Evolutionary conservation across 176 grass and related monocot species (phyloP).

Genomic region (sorghum (Sorghum bicolor)): DNA sequence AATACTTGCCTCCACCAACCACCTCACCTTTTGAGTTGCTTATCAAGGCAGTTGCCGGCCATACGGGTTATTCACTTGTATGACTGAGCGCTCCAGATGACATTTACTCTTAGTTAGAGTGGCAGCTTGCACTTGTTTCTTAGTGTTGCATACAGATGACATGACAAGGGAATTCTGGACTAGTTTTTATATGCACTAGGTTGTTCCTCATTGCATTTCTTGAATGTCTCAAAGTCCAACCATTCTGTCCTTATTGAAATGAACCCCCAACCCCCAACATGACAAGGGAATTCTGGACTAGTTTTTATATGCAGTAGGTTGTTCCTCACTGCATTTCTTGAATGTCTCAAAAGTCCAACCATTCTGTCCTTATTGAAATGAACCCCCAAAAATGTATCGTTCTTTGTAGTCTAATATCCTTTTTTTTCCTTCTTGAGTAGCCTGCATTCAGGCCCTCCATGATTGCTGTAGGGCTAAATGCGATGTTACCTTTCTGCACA

Average conservation of each 20-base stretch:
- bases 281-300: neutral
- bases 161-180: neutral
- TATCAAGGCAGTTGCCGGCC: neutral
- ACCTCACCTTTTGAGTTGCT: neutral
- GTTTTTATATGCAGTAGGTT: neutral
- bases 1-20: neutral
- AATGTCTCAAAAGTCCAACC: neutral
- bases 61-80: neutral
- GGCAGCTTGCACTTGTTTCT: neutral
- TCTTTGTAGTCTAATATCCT: no score
- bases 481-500: conserved; percentile 48
- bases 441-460: no score
- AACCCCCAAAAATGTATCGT: no score
- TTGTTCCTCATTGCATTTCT: neutral
- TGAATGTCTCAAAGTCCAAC: neutral
- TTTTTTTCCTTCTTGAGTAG: no score
- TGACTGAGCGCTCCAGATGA: neutral
- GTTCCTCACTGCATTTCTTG: neutral
- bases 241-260: neutral
- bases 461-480: conserved; percentile 19
- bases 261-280: no score
- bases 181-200: neutral
- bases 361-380: neutral
- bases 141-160: neutral
- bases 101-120: neutral